Base-by-base conservation (phyloP, 208 protist species). In the Trypanosoma avium region DNA sequence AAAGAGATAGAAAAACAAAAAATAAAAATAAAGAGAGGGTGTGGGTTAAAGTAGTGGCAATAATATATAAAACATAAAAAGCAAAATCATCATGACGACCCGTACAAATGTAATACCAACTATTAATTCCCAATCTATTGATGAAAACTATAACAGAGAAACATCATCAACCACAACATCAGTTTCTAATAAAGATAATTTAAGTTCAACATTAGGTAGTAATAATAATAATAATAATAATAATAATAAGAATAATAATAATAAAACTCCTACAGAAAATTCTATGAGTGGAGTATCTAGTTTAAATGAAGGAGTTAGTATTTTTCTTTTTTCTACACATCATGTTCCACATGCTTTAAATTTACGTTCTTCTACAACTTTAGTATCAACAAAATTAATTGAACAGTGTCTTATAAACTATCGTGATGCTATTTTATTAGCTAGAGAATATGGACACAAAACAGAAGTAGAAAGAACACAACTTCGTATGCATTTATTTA, bases 311-410 rank as follows among this genome's bases (percentile, higher is more conserved):
- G 85, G 81, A 10, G 56, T 92, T 0, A 70, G 73, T 42, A 75
- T 83, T 24, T 67, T 72, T 62, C 71, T 92, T 48, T 69, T 75
- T 24, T 81, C 81, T 17, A 87, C 84, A 56, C 77, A 75, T 49
- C 73, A 72, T 68, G 46, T 77, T 15, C 66, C 74, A 13, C 75
- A 85, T 66, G 70, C 74, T 3, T 56, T 92, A 13, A 70, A 75
- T 45, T 50, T n/a, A 10, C 70, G 68, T 19, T 60, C 67, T 27
- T 63, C 68, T 5, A 60, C 71, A 12, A 61, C 57, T 12, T 61
- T 67, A 47, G 49, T 77, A 38, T 57, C 76, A 5, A 79, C 73
- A 24, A 24, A 42, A 50, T 61, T 86, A 45, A 78, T 88, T 17
- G 77, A 73, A 19, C 73, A 87, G 66, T 81, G 82, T 30, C 52